These are phyloP conservation scores for Fremontodendron californicum DNA, from an alignment of 345 rosid species.

Conservation along the genomic window DNA sequence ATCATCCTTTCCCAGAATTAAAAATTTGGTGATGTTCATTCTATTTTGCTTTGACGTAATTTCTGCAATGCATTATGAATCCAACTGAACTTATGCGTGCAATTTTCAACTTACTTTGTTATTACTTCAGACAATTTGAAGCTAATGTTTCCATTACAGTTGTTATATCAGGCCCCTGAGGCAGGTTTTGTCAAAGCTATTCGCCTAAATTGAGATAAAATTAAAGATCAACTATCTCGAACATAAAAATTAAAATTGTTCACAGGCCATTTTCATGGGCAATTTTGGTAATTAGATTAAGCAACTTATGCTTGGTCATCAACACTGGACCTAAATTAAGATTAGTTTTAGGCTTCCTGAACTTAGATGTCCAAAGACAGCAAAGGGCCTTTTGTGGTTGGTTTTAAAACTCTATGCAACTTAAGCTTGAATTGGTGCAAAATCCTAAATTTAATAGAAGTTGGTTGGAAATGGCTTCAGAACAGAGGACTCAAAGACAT, in stretches of 20 bases:
- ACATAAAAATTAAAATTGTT: background rate
- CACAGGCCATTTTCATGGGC: too few relatives aligned
- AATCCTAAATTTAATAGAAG: background rate
- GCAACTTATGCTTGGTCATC: background rate
- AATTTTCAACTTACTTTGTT: background rate
- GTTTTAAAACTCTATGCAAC: background rate
- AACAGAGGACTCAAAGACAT: background rate
- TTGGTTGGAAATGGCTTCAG: background rate
- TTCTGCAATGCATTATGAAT: too few relatives aligned
- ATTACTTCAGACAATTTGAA: background rate
- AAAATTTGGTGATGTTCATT: too few relatives aligned
- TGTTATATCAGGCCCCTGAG: background rate
- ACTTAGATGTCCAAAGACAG: too few relatives aligned
- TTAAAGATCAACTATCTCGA: background rate
- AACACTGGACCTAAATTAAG: too few relatives aligned
- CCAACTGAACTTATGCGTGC: background rate
- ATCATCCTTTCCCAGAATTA: too few relatives aligned
- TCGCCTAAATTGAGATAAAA: background rate
- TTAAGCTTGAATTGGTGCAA: background rate
- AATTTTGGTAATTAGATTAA: background rate
- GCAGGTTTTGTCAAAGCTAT: background rate
- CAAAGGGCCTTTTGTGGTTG: background rate
- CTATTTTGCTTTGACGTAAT: too few relatives aligned
- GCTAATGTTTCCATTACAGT: background rate
- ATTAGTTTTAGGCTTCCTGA: background rate